phyloP scores from a whole-genome alignment of 1,139 yeast species.

The Lodderomyces margitis region DNA sequence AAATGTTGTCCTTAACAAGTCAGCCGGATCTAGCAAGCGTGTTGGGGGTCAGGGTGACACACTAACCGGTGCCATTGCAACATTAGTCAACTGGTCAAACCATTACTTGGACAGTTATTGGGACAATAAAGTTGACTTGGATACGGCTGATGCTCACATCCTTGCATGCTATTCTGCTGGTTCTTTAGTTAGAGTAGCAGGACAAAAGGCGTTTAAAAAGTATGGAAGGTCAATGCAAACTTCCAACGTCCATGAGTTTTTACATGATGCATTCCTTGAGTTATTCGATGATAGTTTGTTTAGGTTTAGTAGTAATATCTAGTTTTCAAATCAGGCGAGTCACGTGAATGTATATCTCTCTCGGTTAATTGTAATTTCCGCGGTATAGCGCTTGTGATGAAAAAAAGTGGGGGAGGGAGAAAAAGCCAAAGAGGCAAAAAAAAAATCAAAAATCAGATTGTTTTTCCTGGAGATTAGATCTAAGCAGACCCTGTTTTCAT shows the following conservation, averaged over 20 bases:
- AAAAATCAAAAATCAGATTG: no score
- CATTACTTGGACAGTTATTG: constrained; percentile 58
- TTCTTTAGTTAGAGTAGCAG: constrained; percentile 63
- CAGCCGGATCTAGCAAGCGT: constrained; percentile 56
- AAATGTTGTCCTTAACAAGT: constrained; percentile 34
- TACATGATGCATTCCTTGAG: constrained; percentile 62
- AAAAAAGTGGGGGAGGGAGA: background rate
- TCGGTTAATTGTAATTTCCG: constrained; percentile 2
- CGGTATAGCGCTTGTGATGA: background rate
- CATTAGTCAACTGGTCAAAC: constrained; percentile 43
- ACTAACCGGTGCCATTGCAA: constrained; percentile 43
- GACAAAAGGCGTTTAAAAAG: constrained; percentile 59
- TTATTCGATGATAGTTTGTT: constrained; percentile 33
- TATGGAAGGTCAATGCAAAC: constrained; percentile 85
- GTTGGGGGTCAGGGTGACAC: constrained; percentile 54
- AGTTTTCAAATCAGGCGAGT: background rate
- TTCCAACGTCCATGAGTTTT: constrained; percentile 67
- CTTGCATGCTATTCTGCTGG: constrained; percentile 78
- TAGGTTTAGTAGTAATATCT: constrained; percentile 6
- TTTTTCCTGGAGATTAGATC: background rate
- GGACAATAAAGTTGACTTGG: constrained; percentile 60
- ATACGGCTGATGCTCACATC: constrained; percentile 37
- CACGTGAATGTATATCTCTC: constrained; percentile 1
- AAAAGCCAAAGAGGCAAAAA: background rate
- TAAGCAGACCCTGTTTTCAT: background rate